These are phyloP conservation scores for Lachnellula suecica DNA, from an alignment of 2,329 filamentous ascomycete species.

Conservation along the genomic window DNA sequence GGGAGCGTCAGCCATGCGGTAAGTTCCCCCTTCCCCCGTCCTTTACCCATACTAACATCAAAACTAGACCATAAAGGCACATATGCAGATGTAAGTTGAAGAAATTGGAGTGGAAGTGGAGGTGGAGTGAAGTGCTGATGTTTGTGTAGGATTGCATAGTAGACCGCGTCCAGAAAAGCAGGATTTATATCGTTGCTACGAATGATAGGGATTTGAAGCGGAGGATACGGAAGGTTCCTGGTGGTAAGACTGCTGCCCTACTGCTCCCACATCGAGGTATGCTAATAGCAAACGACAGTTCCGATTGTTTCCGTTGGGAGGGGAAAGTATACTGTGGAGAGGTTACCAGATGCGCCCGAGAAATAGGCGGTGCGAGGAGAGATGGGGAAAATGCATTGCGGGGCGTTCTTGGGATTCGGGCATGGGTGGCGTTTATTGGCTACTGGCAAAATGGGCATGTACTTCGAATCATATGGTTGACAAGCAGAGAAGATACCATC, in stretches of 20 bases:
- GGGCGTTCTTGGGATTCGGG: not conserved
- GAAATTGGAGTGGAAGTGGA: too few relatives aligned
- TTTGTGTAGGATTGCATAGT: constrained; percentile 87
- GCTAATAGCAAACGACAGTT: too few relatives aligned
- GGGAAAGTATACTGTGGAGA: constrained; percentile 93
- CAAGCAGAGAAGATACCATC: not conserved
- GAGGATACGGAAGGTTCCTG: constrained; percentile 69
- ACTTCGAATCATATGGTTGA: not conserved
- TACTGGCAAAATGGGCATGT: not conserved
- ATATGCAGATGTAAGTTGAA: constrained; percentile 83
- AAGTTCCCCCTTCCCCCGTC: not conserved
- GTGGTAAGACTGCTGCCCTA: too few relatives aligned
- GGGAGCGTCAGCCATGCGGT: constrained; percentile 52
- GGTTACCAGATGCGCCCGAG: constrained; percentile 80
- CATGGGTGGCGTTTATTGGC: not conserved
- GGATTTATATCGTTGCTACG: constrained; percentile 77
- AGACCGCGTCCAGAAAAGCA: constrained; percentile 68
- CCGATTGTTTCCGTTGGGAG: constrained; percentile 75
- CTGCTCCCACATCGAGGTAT: too few relatives aligned
- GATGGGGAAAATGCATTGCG: not conserved
- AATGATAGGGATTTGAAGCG: constrained; percentile 80
- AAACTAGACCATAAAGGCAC: constrained; percentile 89
- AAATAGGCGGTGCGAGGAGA: constrained; percentile 20
- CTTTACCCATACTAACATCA: constrained; percentile 37
- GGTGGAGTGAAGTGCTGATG: too few relatives aligned